Evolutionary conservation across 2,329 filamentous ascomycete genomes (phyloP).

Genomic region (Dendrostoma leiphaemia): DNA sequence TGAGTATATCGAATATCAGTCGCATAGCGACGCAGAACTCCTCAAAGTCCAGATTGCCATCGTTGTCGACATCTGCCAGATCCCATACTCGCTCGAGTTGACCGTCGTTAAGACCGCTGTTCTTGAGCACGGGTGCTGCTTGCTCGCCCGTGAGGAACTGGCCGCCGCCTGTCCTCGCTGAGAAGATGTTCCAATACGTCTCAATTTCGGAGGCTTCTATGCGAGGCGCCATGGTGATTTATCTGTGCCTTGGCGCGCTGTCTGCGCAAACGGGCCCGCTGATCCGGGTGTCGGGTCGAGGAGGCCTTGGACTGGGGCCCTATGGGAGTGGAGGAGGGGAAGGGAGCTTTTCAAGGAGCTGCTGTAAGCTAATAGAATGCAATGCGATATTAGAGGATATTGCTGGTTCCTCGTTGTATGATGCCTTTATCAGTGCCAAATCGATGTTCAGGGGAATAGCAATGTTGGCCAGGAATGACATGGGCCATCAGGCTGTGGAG

Average conservation of each 20-base stretch:
- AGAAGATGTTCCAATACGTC: slow-evolving; percentile 66
- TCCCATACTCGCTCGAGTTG: slow-evolving; percentile 99
- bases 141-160: slow-evolving; percentile 61
- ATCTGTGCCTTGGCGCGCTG: neutral
- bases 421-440: neutral
- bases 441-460: neutral
- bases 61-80: slow-evolving; percentile 92
- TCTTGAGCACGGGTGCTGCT: slow-evolving; percentile 61
- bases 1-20: slow-evolving; percentile 94
- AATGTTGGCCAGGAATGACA: neutral
- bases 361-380: neutral
- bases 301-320: too few species aligned
- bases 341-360: neutral
- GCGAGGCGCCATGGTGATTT: slow-evolving; percentile 52
- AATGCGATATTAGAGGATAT: neutral
- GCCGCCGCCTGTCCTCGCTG: slow-evolving; percentile 56
- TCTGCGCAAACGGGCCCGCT: neutral
- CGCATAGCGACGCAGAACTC: slow-evolving; percentile 99
- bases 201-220: slow-evolving; percentile 63
- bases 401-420: neutral
- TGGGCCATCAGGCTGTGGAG: neutral
- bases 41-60: slow-evolving; percentile 97
- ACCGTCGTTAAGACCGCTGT: slow-evolving; percentile 60
- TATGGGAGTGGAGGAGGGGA: too few species aligned
- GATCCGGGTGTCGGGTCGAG: neutral